Base-by-base conservation (phyloP, 1,284 basidiomycete genomes). In the Apiotrichum montevideense region DNA sequence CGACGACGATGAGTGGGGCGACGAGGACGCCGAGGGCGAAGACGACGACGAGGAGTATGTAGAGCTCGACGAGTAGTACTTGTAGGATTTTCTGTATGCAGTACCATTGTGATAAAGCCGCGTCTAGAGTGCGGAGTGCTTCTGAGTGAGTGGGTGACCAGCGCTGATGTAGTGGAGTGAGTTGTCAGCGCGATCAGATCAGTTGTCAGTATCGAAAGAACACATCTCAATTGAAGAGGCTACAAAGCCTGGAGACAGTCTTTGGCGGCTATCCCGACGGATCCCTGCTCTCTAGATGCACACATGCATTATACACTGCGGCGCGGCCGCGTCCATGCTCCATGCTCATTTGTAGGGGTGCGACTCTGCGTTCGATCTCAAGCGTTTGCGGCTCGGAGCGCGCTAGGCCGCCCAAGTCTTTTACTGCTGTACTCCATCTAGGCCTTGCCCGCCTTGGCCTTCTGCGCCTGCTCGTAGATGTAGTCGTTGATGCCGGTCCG, bases 401-500 rank as follows among this genome's bases (percentile, higher is more conserved):
- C 6, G 41, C 11, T 15, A 42, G n/a, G 3, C n/a, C 6, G 35
- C 15, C 47, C 37, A 39, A 13, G 9, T 39, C 13, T 39, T 13
- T 39, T 9, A 8, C 37, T 13, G 13, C 13, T 39, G 5, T 4
- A 39, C 37, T 39, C 37, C 37, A 8, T 39, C 15, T 49, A 49
- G 35, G 46, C 34, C 40, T 42, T 35, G 33, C 32, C 49, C 6
- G 47, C 86, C 55, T 66, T 68, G 8, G 63, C 66, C 46, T 57
- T 59, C 57, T 77, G 75, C n/a, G 88, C 90, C 55, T 85, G 71
- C 68, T 89, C 83, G 78, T 93, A 89, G n/a, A 90, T 86, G 47
- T 67, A 70, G 76, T 96, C 90, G 77, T 99, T 99, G 61, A 98
- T 81, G 1, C 93, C 94, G 2, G 92, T 81, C 56, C 87, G 82